Evolutionary conservation across 2,329 filamentous ascomycete species (phyloP).

Genomic region (Clarireedia sp.): DNA sequence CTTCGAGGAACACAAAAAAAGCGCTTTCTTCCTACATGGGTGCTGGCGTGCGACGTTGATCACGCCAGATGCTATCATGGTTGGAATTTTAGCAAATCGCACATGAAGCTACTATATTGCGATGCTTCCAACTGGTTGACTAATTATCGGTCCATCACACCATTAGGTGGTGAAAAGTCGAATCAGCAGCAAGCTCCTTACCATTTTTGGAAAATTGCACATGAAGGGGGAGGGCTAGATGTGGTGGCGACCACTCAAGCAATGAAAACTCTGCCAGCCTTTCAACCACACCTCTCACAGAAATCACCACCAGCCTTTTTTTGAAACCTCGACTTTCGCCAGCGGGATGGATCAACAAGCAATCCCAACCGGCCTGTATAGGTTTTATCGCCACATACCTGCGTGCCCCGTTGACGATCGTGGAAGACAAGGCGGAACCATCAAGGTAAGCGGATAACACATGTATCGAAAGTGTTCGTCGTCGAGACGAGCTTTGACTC

Average conservation of each 20-base stretch:
- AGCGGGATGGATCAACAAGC: not conserved
- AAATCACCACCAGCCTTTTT: too few species aligned
- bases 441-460: not conserved
- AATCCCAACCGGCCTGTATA: not conserved
- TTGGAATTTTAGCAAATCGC: slow-evolving; percentile 1
- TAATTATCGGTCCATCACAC: slow-evolving; percentile 1
- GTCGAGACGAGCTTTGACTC: not conserved
- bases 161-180: not conserved
- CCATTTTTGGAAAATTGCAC: slow-evolving; percentile 2
- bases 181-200: not conserved
- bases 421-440: not conserved
- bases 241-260: slow-evolving; percentile 4
- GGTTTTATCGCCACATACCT: not conserved
- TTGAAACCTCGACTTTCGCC: not conserved
- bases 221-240: not conserved
- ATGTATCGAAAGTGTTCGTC: not conserved
- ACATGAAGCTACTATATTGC: not conserved
- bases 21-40: not conserved
- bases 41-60: slow-evolving; percentile 2
- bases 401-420: not conserved
- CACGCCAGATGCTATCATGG: slow-evolving; percentile 4
- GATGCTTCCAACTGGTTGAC: not conserved
- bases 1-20: not conserved
- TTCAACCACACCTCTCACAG: slow-evolving; percentile 1
- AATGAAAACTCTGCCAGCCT: slow-evolving; percentile 3